Percentiles rank a stretch among this genome's conserved stretches.
Evolutionary conservation across 371 early-diverging fungal species (phyloP).

Genomic region (Lichtheimia ramosa): DNA sequence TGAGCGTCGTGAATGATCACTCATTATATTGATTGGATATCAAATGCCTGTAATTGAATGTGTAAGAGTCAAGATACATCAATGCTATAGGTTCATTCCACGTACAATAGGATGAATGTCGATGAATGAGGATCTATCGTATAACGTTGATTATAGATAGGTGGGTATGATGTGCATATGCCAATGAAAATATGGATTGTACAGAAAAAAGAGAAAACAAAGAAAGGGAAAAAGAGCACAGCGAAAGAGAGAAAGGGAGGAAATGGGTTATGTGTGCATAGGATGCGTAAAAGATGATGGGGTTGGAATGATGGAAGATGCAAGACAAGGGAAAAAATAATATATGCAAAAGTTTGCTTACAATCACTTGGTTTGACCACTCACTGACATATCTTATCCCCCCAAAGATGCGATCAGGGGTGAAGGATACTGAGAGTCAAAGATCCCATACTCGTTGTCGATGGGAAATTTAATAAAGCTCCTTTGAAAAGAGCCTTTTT

Average conservation of each 20-base stretch:
- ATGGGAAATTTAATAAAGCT: slow-evolving; percentile 3
- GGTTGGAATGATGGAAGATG: slow-evolving; percentile 1
- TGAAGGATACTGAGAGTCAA: too few relatives aligned
- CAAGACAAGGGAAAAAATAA: slow-evolving; percentile 13
- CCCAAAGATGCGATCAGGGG: not conserved
- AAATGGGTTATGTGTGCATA: not conserved
- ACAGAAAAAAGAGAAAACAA: not conserved
- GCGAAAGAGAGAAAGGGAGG: slow-evolving; percentile 1
- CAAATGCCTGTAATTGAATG: too few relatives aligned
- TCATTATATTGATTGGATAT: not conserved
- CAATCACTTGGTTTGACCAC: slow-evolving; percentile 7
- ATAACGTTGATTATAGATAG: not conserved
- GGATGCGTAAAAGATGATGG: not conserved
- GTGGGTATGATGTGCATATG: slow-evolving; percentile 9
- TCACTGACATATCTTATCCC: not conserved
- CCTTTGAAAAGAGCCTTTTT: not conserved
- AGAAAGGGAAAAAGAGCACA: slow-evolving; percentile 1
- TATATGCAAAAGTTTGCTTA: slow-evolving; percentile 9
- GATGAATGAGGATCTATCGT: not conserved
- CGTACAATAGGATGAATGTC: not conserved
- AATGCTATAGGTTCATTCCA: too few relatives aligned
- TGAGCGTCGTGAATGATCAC: not conserved
- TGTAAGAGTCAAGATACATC: not conserved
- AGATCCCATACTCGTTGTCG: too few relatives aligned
- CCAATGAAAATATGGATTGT: not conserved